Base-by-base conservation (phyloP, 2,329 filamentous ascomycete species). In the Fusarium nelsonii region DNA sequence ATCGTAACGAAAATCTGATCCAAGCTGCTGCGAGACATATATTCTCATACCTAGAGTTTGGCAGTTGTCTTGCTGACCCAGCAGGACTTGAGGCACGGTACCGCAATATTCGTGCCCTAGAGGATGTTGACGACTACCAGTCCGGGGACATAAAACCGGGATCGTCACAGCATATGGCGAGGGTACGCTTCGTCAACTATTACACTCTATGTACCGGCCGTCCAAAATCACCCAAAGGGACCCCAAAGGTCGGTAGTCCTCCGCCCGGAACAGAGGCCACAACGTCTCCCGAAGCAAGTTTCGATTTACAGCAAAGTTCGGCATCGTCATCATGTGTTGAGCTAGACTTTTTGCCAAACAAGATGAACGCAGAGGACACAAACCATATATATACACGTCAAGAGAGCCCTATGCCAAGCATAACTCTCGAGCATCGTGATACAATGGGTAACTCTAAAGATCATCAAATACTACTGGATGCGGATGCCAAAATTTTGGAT, bases 131-230 rank as follows among this genome's bases (percentile, higher is more conserved):
- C 58, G 88, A 91, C 67, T 72, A 85, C 3, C 78, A 73, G 74
- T 50, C 67, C 72, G 44, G 55, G 67, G 45, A 69, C 18, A 30
- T 59, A 58, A 45, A 69, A 4, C 51, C 69, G 2, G 63, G 70
- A 18, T 59, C 69, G 4, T 37, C 52, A 14, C 62, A 61, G 3
- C 62, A 81, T 5, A 73, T 81, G 3, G 81, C 83, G 4, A 84
- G 90, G 53, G 87, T 96, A 12, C 86, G 93, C 16, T 97, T 97
- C 73, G 84, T 93, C 59, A 97, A 97, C 76, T 97, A 97, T 77
- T 97, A 95, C 76, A 97, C 94, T 2, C 87, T 92, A n/a, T 94
- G 92, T 69, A 91, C 91, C 11, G 94, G 94, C 5, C 84, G 88
- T 61, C 84, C 85, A 3, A 94, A 91, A 71, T 55, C 68, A 6